Evolutionary conservation across 2,329 filamentous ascomycete genomes (phyloP), one percentile per base, ranked within the genome.

Genomic region (Aspergillus carbonarius): DNA sequence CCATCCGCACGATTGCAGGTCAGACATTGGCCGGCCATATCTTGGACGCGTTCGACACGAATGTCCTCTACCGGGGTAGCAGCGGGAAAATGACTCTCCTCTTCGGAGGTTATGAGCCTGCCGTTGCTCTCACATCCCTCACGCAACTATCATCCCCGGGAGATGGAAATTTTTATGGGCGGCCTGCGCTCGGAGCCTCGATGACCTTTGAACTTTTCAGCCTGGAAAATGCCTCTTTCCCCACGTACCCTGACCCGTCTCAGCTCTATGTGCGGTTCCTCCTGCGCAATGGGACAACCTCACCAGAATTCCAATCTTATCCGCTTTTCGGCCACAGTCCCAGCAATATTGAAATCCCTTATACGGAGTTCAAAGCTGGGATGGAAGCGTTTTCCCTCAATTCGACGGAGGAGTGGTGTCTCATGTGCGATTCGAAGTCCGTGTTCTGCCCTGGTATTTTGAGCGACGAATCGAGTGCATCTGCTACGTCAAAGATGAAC

Each of bases 231-330:
- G 71, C 74, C 47, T 58, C 62, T 25, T 65, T 68, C 20, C 66
- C 67, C 0, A 62, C 67, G 37, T 82, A 80, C 55, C 79, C 80
- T 0, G 65, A 66, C 0, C 68, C 73, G 3, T 68, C 68, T 30
- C 75, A 85, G 20, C 76, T 87, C 40, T 83, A 74, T 70, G 80
- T 87, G 30, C 79, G 82, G 18, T 85, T 87, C 68, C 74, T 80
- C 57, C 81, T 83, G 71, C 82, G 81, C 64, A 87, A 87, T 64
- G 83, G 82, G 50, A 84, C 83, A 0, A 72, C 75, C 23, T 48
- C 70, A 20, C 66, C 70, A n/a, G 48, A 60, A 9, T 70, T 72
- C 34, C 67, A 68, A 30, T 64, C 76, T 0, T 85, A 82, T 60
- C 77, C 82, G 2, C 70, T 86, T 10, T 86, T 86, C 66, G 76